Evolutionary conservation across 148 eudicot species (phyloP), one percentile per base, ranked within the genome.

Genomic region (Fagopyrum tataricum): DNA sequence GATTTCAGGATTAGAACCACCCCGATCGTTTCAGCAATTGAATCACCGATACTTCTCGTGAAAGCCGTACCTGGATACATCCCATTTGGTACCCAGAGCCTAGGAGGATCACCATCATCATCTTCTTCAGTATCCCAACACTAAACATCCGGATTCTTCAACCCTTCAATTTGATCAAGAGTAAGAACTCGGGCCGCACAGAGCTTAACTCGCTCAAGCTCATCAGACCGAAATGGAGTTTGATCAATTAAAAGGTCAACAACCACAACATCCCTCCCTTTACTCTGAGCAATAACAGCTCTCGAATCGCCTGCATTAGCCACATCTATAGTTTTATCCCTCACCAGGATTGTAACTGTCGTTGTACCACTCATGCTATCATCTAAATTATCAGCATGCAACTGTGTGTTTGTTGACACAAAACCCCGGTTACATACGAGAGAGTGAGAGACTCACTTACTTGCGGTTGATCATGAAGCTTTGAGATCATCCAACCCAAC

Each of bases 331-430:
- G 89, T 91, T 80, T 81, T 83, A 73, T 96, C 97, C 70, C 98
- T 78, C 71, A 91, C 96, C 81, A 95, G 80, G 46, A 95, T 76
- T 21, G 98, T 95, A 78, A 91, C 79, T 18, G 98, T 93, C 75
- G 98, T 95, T 15, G 98, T 95, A 59, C 98, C 98, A 76, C 98
- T 95, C 98, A 95, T 95, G 80, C 93, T 91, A 82, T 95, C 98
- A 79, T 95, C 98, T 76, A 95, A 49, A 70, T 43, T 78, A 76
- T 95, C 97, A 74, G 87, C 88, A 81, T 95, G 97, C 79, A 95
- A 78, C 85, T 95, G 96, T 5, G 85, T 80, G 82, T 91, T 95
- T 58, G 98, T 95, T 40, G 87, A 74, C 77, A 95, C 71, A 61
- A 88, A 95, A 37, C n/a, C n/a, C n/a, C n/a, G n/a, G n/a, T n/a